Evolutionary conservation across 345 rosid genomes (phyloP).

Genomic region (Brassica juncea): DNA sequence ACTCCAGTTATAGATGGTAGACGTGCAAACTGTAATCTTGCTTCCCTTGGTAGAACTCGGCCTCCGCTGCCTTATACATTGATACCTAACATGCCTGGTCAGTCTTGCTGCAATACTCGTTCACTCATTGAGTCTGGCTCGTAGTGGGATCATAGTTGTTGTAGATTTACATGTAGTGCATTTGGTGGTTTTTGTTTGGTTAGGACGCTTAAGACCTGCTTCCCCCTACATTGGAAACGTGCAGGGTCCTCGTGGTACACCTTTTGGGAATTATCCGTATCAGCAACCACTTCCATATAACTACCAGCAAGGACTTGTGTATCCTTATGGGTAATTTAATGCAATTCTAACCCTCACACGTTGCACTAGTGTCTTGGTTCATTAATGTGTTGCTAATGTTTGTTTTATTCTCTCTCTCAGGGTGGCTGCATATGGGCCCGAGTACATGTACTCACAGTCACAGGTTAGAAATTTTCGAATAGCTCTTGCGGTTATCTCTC

Average conservation of each 20-base stretch:
- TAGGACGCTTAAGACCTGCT: constrained; percentile 76
- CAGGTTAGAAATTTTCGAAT: constrained; percentile 53
- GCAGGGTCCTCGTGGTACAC: constrained; percentile 63
- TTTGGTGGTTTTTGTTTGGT: neutral
- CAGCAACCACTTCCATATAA: constrained; percentile 70
- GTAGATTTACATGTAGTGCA: constrained; percentile 12
- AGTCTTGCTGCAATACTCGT: constrained; percentile 29
- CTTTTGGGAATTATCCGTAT: constrained; percentile 68
- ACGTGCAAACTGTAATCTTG: constrained; percentile 96
- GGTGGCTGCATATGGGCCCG: constrained; percentile 76
- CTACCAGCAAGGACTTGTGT: constrained; percentile 76
- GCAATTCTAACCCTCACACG: constrained; percentile 13
- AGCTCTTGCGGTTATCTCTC: neutral
- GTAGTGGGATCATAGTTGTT: neutral
- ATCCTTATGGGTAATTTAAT: constrained; percentile 82
- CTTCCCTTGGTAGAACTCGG: constrained; percentile 87
- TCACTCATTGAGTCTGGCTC: neutral
- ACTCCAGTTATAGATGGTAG: constrained; percentile 90
- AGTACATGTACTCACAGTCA: constrained; percentile 63
- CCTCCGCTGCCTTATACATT: constrained; percentile 64
- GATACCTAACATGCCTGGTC: constrained; percentile 41
- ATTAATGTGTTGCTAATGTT: constrained; percentile 4
- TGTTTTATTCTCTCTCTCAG: constrained; percentile 38
- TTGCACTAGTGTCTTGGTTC: neutral
- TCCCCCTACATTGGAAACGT: constrained; percentile 55